Evolutionary conservation across 2,329 filamentous ascomycete genomes (phyloP), one percentile per base, ranked within the genome.

Genomic region (Colletotrichum sp.): DNA sequence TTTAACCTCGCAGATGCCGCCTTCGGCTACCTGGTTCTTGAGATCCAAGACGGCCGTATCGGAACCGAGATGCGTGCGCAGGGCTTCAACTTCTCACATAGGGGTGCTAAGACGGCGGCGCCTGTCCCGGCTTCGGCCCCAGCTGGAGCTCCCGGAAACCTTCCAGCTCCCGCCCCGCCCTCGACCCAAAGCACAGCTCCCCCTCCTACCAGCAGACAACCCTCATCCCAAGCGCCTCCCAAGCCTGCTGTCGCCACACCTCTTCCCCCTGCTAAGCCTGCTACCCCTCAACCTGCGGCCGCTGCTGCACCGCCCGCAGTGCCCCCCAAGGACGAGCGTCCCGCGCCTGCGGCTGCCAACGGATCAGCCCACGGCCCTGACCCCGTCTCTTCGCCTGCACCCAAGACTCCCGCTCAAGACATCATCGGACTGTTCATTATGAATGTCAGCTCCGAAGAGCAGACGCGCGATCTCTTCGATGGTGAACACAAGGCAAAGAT

Each of bases 41-140:
- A 99, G 84, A 94, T 99, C 76, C 97, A 99, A 83, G 95, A 96
- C 82, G 97, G 97, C 68, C 93, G 97, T 59, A 99, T 99, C 80
- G 97, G 96, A 63, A 99, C 97, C 0, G 97, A 99, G 87, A 99
- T 99, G 97, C 93, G 96, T 78, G 97, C 97, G 26, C 97, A 99
- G 83, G 97, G 97, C 57, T 99, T 99, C 91, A 99, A 99, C 90
- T 99, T 99, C 85, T 96, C 97, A 28, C 97, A 99, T 85, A 94
- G 97, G 80, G 95, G 95, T 78, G 93, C 95, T 73, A 99, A 99
- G 89, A 83, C 89, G 89, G 78, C 83, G 86, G 32, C 21, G 80
- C 83, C 81, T 84, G 85, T 77, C 83, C 85, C 76, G 82, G 82
- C 84, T 79, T 85, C 32, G 24, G 24, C 83, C 71, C 83, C 79